Conservation (phyloP, 2,329 filamentous ascomycete genomes). For the Xylariaceae sp. region DNA sequence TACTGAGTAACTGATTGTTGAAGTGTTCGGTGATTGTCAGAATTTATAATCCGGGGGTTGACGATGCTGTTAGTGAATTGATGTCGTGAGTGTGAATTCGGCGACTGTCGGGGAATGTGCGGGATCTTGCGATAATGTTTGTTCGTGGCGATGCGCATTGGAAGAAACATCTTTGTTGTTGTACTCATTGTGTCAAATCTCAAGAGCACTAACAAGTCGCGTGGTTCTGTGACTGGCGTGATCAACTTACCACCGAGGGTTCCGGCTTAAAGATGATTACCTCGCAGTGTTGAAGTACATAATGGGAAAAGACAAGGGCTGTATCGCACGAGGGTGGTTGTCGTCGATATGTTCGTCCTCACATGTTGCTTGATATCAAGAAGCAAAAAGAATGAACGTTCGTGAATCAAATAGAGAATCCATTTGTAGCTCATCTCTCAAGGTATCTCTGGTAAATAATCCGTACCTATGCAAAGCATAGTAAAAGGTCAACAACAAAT, state of each 20-base stretch:
- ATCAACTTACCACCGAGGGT: too few species aligned
- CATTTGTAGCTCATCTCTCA: not conserved
- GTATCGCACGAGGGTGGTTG: not conserved
- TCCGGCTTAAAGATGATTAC: too few species aligned
- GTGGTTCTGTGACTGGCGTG: too few species aligned
- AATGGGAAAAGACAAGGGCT: not conserved
- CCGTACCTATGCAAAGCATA: not conserved
- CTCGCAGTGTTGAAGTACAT: too few species aligned
- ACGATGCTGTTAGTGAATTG: too few species aligned
- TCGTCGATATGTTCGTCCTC: not conserved
- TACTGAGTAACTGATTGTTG: not conserved
- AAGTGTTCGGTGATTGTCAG: not conserved
- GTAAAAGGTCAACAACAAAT: not conserved
- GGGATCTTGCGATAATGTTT: too few species aligned
- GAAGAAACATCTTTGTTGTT: too few species aligned
- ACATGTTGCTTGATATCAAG: not conserved
- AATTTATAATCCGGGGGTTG: not conserved
- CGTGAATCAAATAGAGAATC: conserved; percentile 2
- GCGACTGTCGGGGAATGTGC: too few species aligned
- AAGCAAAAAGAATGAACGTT: not conserved
- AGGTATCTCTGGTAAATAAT: conserved; percentile 2
- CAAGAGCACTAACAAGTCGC: too few species aligned
- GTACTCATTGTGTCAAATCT: too few species aligned
- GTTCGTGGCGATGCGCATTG: too few species aligned
- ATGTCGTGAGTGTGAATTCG: too few species aligned